Conservation (phyloP, 768 basidiomycete genomes). For the Russula griseocarnosa region DNA sequence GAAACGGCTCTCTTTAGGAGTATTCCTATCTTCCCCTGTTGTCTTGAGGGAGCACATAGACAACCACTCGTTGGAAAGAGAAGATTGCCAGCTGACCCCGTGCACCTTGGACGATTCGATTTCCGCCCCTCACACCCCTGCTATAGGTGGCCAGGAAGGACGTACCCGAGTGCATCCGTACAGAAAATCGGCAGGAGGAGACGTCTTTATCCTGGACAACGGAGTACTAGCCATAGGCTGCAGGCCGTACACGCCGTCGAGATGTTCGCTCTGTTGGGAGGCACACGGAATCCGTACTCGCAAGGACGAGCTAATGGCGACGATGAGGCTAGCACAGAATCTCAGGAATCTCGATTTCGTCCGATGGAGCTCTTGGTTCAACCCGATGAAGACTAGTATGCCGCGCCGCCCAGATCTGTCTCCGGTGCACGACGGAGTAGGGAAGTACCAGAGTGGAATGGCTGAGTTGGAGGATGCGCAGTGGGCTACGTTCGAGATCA, state of each 20-base stretch:
- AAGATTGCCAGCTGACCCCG: constrained; percentile 2
- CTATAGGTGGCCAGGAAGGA: constrained; percentile 2
- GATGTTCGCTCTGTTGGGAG: constrained; percentile 27
- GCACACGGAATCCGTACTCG: constrained; percentile 20
- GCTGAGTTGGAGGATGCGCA: constrained; percentile 15
- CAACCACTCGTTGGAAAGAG: constrained; percentile 34
- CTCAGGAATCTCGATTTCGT: constrained; percentile 24
- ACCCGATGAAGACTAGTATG: constrained; percentile 17
- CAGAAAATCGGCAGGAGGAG: constrained; percentile 19
- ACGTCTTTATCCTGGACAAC: neutral
- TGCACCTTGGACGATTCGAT: constrained; percentile 19
- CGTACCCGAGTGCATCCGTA: constrained; percentile 14
- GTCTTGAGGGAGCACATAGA: constrained; percentile 47
- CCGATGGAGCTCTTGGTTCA: constrained; percentile 30
- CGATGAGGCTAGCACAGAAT: constrained; percentile 28
- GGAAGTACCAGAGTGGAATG: neutral
- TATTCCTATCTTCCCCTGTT: constrained; percentile 56
- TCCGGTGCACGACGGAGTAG: neutral
- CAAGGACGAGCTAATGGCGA: constrained; percentile 24
- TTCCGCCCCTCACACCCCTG: constrained; percentile 25
- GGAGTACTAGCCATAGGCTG: constrained; percentile 3
- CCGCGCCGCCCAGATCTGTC: neutral
- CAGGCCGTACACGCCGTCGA: constrained; percentile 24
- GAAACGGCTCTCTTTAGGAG: constrained; percentile 52
- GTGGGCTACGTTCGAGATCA: constrained; percentile 42